Evolutionary conservation across 2,329 filamentous ascomycete genomes (phyloP).

Genomic region (Colletotrichum sp.): DNA sequence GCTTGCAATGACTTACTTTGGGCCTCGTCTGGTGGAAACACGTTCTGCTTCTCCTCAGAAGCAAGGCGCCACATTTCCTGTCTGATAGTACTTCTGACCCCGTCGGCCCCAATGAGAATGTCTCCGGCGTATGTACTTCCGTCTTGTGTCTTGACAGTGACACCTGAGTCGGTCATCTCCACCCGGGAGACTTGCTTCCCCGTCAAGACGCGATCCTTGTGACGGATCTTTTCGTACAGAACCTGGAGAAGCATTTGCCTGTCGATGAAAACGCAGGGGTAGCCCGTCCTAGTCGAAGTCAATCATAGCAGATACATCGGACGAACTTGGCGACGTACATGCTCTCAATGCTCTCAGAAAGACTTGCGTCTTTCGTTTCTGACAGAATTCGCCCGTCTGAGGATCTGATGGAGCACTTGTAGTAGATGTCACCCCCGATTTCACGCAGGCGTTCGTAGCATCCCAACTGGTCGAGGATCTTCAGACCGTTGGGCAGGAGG

Average conservation of each 20-base stretch:
- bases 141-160: slow-evolving; percentile 32
- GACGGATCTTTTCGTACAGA: slow-evolving; percentile 35
- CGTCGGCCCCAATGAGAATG: slow-evolving; percentile 44
- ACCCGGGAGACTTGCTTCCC: slow-evolving; percentile 9
- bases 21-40: slow-evolving; percentile 13
- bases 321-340: background rate
- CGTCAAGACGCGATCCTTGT: slow-evolving; percentile 27
- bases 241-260: slow-evolving; percentile 36
- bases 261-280: slow-evolving; percentile 37
- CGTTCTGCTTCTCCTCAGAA: background rate
- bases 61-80: slow-evolving; percentile 30
- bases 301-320: background rate
- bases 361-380: background rate
- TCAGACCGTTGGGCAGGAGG: slow-evolving; percentile 42
- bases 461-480: slow-evolving; percentile 54
- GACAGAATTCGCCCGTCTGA: slow-evolving; percentile 18
- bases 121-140: slow-evolving; percentile 33
- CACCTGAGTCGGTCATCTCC: background rate
- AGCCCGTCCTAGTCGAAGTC: slow-evolving; percentile 26
- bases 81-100: slow-evolving; percentile 41
- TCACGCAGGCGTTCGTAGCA: slow-evolving; percentile 30
- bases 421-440: slow-evolving; percentile 18
- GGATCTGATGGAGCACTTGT: background rate
- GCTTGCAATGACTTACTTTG: background rate
- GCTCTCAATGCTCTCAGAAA: background rate